Percentiles rank a stretch among this genome's conserved stretches.
These are phyloP conservation scores for Schizochytrium sp. DNA, from an alignment of 108 stramenopile species.

Conservation along the genomic window DNA sequence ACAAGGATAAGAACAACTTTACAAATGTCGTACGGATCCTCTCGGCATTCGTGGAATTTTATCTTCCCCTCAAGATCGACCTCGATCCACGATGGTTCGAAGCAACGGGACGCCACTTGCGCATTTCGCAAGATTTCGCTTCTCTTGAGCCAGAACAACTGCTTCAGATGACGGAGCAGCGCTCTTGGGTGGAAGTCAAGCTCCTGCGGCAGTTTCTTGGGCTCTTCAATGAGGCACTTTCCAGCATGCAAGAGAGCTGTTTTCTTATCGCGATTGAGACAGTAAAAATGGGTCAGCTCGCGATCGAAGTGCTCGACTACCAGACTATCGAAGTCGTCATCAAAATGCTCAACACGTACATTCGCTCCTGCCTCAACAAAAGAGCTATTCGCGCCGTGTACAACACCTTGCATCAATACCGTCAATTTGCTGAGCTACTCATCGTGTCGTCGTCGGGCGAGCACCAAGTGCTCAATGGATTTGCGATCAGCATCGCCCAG, in stretches of 20 bases:
- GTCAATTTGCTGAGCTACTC: neutral
- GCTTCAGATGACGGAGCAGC: neutral
- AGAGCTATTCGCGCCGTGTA: neutral
- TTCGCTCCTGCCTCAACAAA: neutral
- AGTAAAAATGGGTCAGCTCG: neutral
- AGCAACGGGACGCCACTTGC: neutral
- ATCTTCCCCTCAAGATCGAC: neutral
- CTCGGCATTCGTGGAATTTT: neutral
- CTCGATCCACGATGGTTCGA: neutral
- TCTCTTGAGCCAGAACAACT: neutral
- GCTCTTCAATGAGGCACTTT: neutral
- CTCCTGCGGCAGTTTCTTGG: neutral
- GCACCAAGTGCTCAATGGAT: neutral
- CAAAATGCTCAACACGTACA: neutral
- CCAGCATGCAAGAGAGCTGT: neutral
- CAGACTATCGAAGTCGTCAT: neutral
- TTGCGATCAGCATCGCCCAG: neutral
- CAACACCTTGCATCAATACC: neutral
- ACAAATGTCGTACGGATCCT: neutral
- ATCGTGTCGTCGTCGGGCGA: neutral
- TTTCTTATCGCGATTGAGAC: conserved; percentile 7
- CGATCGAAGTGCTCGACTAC: neutral
- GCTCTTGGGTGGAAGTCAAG: neutral
- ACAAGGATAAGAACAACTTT: conserved; percentile 9
- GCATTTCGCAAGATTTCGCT: neutral